phyloP scores from a whole-genome alignment of 164 flowering plant species.

The Umbilicus rupestris region DNA sequence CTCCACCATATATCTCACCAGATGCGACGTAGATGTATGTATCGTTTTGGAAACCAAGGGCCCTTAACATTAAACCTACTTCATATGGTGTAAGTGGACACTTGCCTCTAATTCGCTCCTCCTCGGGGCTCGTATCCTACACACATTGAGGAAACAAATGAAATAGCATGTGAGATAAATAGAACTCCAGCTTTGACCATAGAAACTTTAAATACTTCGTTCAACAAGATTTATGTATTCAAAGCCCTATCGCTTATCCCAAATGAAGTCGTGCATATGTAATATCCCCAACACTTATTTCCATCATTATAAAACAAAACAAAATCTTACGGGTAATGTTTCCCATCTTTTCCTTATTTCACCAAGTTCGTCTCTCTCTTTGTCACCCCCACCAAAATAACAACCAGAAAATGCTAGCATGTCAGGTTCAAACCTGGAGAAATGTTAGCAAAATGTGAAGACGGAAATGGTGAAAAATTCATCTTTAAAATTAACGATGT shows the following conservation, averaged over 20 bases:
- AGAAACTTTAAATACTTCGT: not conserved
- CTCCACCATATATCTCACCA: conserved; percentile 98
- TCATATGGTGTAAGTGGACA: conserved; percentile 98
- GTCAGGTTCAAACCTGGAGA: conserved; percentile 88
- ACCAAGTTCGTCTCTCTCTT: conserved; percentile 70
- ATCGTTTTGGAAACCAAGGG: conserved; percentile 75
- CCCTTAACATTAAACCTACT: conserved; percentile 90
- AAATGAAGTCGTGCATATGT: not conserved
- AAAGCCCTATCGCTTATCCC: not conserved
- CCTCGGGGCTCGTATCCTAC: conserved; percentile 76
- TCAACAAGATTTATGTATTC: not conserved
- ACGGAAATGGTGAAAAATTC: not conserved
- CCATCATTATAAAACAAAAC: not conserved
- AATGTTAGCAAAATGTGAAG: conserved; percentile 1
- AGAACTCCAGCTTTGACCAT: not conserved
- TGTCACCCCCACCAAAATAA: conserved; percentile 93
- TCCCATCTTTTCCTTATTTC: conserved; percentile 90
- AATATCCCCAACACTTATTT: not conserved
- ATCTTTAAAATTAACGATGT: not conserved
- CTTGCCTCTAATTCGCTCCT: conserved; percentile 71
- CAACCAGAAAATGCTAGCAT: conserved; percentile 99
- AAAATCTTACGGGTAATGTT: conserved; percentile 81
- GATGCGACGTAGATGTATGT: conserved; percentile 89
- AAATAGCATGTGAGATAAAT: not conserved
- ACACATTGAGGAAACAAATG: not conserved